Evolutionary conservation across 1,284 basidiomycete genomes (phyloP), one percentile per base, ranked within the genome.

Genomic region (Ceratobasidium sp.): DNA sequence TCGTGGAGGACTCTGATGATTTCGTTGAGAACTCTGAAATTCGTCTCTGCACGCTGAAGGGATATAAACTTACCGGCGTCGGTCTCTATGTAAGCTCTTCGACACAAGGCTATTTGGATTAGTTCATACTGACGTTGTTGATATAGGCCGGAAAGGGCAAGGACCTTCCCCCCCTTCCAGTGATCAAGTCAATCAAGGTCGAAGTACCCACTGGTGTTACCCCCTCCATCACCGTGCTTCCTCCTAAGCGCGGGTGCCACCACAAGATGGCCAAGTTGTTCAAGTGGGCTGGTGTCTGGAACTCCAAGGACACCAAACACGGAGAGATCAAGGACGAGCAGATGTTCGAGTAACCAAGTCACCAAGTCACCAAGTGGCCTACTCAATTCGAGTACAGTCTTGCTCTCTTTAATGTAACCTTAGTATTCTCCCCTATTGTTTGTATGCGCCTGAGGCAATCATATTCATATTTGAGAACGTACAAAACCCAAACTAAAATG

Each of bases 261-360:
- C 35, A n/a, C 8, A 11, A 41, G 18, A 28, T 28, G 32, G 49
- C 38, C 21, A 21, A 3, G 47, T 67, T 67, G 13, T 54, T 67
- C n/a, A 67, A 67, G 35, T 67, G 63, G 63, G 50, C 38, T n/a
- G 63, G 63, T 13, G 63, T 67, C 16, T 67, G 63, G 63, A 47
- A 67, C 35, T 67, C 47, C 5, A 50, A 18, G 47, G 26, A 38
- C 55, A 41, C 28, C 9, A 38, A 35, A 9, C 9, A 52, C n/a
- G n/a, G n/a, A n/a, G n/a, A n/a, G n/a, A n/a, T n/a, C n/a, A n/a
- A n/a, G n/a, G n/a, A n/a, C n/a, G n/a, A n/a, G n/a, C n/a, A n/a
- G n/a, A n/a, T n/a, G n/a, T n/a, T n/a, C n/a, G n/a, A n/a, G n/a
- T n/a, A n/a, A n/a, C n/a, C n/a, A n/a, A n/a, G n/a, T n/a, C n/a